These are phyloP conservation scores for Durotheca rogersii DNA, from an alignment of 495 filamentous ascomycete genomes.

Conservation along the genomic window DNA sequence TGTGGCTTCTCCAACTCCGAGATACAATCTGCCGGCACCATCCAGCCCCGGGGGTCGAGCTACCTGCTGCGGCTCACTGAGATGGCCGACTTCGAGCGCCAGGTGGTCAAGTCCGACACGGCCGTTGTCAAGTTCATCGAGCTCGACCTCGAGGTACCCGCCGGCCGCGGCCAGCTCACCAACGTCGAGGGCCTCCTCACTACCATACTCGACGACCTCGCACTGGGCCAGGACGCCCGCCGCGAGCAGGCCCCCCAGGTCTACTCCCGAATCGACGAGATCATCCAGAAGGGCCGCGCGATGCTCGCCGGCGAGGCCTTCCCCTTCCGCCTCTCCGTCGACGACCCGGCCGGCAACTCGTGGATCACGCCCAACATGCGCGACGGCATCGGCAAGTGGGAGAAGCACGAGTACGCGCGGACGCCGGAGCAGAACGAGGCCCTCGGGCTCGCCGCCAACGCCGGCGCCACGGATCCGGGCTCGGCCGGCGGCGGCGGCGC, in stretches of 20 bases:
- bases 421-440: constrained; percentile 81
- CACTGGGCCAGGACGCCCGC: constrained; percentile 69
- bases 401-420: constrained; percentile 74
- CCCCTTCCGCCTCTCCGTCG: constrained; percentile 82
- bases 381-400: constrained; percentile 78
- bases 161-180: constrained; percentile 82
- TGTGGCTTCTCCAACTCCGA: constrained; percentile 89
- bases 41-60: constrained; percentile 82
- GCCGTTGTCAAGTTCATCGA: constrained; percentile 79
- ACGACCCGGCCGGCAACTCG: constrained; percentile 95
- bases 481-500: constrained; percentile 20
- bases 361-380: constrained; percentile 86
- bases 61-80: constrained; percentile 72
- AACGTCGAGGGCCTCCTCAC: constrained; percentile 86
- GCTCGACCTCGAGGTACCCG: constrained; percentile 85
- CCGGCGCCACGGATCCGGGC: too few species aligned
- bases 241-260: constrained; percentile 74
- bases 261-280: constrained; percentile 67
- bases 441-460: constrained; percentile 64
- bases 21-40: constrained; percentile 83
- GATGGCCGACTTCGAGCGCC: constrained; percentile 72
- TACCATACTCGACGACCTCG: constrained; percentile 73
- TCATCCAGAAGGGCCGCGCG: constrained; percentile 66
- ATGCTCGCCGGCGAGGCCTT: constrained; percentile 74
- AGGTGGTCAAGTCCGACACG: constrained; percentile 88